Base-by-base conservation (phyloP, 768 basidiomycete genomes). In the Leccinum imitatum region DNA sequence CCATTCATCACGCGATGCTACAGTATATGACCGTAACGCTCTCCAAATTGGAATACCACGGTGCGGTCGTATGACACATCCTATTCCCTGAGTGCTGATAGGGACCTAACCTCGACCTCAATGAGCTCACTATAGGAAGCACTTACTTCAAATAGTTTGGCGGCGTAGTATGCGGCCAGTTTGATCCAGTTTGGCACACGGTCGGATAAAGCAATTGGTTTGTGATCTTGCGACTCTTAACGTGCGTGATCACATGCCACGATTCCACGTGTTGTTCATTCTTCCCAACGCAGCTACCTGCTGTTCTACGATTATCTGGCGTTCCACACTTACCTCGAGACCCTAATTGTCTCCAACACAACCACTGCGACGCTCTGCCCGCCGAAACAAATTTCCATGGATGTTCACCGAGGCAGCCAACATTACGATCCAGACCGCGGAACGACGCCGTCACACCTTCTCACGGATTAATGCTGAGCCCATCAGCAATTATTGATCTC, bases 121-220 rank as follows among this genome's bases (percentile, higher is more conserved):
- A 98, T 64, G 94, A 97, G 61, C 79, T 98, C 59, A 94, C 84
- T 25, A 83, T 98, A 52, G 91, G 96, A 67, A 95, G 90, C 67
- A 93, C 94, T 0, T 95, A 98, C 67, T 98, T 98, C 73, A 86
- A 87, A 41, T 93, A 91, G 1, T 99, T 98, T 67, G 95, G 98
- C 69, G 76, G 83, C 23, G 82, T 96, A 53, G 94, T 98, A 2
- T 85, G 95, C 3, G 83, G 85, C 31, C 93, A 95, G 67, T 83
- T 98, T 7, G 93, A 96, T 72, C 82, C 94, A 0, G 89, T 97
- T 7, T 98, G 97, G 96, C 94, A 98, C 73, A 93, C 93, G 75
- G 95, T 97, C 27, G 94, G 25, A 98, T 95, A 5, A 93, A 93
- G 66, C 92, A 94, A 61, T 84, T 98, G 11, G 93, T 98, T 9